phyloP scores from a whole-genome alignment of 345 rosid species.

The Arabis alpina region DNA sequence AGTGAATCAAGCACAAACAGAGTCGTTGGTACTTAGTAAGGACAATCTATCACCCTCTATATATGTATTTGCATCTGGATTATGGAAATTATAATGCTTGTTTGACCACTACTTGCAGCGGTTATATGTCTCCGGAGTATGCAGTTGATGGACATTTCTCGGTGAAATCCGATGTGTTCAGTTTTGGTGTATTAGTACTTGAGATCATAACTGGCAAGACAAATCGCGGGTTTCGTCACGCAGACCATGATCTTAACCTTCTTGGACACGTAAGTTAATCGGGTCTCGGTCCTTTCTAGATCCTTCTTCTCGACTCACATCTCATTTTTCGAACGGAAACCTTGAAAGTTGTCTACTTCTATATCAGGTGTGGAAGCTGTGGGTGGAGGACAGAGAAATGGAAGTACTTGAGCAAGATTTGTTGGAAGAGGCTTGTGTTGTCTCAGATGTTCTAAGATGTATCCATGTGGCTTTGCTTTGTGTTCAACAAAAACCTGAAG shows the following conservation, averaged over 20 bases:
- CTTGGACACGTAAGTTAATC: constrained; percentile 69
- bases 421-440: constrained; percentile 16
- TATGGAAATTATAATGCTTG: constrained; percentile 5
- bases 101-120: constrained; percentile 28
- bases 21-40: constrained; percentile 44
- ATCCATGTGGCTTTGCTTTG: constrained; percentile 39
- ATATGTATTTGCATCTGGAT: not conserved
- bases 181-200: constrained; percentile 39
- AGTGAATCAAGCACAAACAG: constrained; percentile 40
- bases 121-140: constrained; percentile 42
- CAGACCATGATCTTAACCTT: constrained; percentile 52
- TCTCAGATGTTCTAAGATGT: constrained; percentile 36
- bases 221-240: constrained; percentile 31
- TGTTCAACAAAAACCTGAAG: constrained; percentile 41
- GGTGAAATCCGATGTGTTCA: constrained; percentile 38
- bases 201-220: constrained; percentile 36
- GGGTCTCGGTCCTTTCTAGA: not conserved
- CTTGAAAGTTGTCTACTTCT: not conserved
- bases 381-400: constrained; percentile 39
- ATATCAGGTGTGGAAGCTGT: constrained; percentile 29
- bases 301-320: not conserved
- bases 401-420: constrained; percentile 26
- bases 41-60: not conserved
- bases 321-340: not conserved
- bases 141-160: constrained; percentile 37